Percentiles rank a stretch among this genome's conserved stretches.
Evolutionary conservation across 164 flowering plant genomes (phyloP).

Genomic region (Tetrastigma voinierianum): DNA sequence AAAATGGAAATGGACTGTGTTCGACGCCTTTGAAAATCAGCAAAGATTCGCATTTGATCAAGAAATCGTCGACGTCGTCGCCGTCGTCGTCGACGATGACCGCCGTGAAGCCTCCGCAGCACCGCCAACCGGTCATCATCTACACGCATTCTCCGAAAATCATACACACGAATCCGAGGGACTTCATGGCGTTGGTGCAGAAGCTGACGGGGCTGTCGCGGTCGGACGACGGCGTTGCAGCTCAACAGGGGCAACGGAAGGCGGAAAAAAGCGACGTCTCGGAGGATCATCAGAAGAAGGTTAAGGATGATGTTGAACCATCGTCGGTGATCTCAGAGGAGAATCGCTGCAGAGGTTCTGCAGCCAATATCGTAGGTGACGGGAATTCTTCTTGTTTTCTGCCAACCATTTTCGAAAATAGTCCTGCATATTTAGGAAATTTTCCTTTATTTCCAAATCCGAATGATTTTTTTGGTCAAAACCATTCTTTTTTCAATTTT

Average conservation of each 20-base stretch:
- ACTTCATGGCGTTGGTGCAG: slow-evolving; percentile 47
- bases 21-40: slow-evolving; percentile 27
- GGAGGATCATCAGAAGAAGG: not conserved
- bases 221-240: slow-evolving; percentile 4
- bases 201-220: slow-evolving; percentile 37
- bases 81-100: not conserved
- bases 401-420: slow-evolving; percentile 19
- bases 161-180: slow-evolving; percentile 38
- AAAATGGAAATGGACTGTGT: not conserved
- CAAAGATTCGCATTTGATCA: slow-evolving; percentile 29
- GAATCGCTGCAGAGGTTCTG: slow-evolving; percentile 10
- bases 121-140: slow-evolving; percentile 41
- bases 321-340: slow-evolving; percentile 38
- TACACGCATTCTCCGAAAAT: slow-evolving; percentile 44
- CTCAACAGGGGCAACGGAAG: not conserved
- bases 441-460: slow-evolving; percentile 24
- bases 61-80: slow-evolving; percentile 19
- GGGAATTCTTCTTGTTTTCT: slow-evolving; percentile 26
- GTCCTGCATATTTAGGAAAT: slow-evolving; percentile 12
- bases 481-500: slow-evolving; percentile 22
- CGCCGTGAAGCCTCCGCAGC: slow-evolving; percentile 16
- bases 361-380: slow-evolving; percentile 7
- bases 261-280: not conserved
- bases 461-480: slow-evolving; percentile 15
- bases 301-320: slow-evolving; percentile 26